Conservation (phyloP, 1,284 basidiomycete genomes). For the Papiliotrema laurentii region DNA sequence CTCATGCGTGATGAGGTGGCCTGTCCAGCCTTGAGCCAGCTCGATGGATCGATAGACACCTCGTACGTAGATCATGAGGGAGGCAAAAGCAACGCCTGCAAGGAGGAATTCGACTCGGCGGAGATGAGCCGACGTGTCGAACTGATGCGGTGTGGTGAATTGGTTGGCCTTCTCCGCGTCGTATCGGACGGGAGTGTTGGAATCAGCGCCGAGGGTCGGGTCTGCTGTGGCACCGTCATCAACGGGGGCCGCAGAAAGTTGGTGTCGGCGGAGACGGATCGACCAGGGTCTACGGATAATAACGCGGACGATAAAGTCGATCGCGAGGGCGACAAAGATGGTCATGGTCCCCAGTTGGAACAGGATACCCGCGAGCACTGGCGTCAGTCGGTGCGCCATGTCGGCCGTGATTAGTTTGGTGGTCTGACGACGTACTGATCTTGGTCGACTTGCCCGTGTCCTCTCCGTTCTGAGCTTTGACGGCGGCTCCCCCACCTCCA, state of each 20-base stretch:
- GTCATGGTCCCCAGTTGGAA: slow-evolving; percentile 34
- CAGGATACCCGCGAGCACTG: slow-evolving; percentile 38
- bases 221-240: background rate
- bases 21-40: slow-evolving; percentile 32
- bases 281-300: background rate
- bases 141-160: background rate
- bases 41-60: slow-evolving; percentile 38
- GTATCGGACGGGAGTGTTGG: background rate
- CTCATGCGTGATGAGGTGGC: slow-evolving; percentile 23
- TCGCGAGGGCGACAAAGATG: slow-evolving; percentile 26
- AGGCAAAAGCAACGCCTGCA: slow-evolving; percentile 19
- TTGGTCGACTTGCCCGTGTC: slow-evolving; percentile 16
- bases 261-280: background rate
- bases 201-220: background rate
- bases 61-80: slow-evolving; percentile 26
- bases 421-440: slow-evolving; percentile 15
- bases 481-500: slow-evolving; percentile 40
- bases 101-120: slow-evolving; percentile 13
- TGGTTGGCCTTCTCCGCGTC: background rate
- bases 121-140: background rate
- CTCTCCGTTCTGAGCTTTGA: slow-evolving; percentile 15
- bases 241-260: background rate
- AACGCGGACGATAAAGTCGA: slow-evolving; percentile 26
- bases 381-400: background rate
- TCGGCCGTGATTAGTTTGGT: background rate